A percentile compares a stretch with the other conserved stretches of the same genome.
Evolutionary conservation across 208 protist species (phyloP).

Genomic region (Wallacemonas collosoma): DNA sequence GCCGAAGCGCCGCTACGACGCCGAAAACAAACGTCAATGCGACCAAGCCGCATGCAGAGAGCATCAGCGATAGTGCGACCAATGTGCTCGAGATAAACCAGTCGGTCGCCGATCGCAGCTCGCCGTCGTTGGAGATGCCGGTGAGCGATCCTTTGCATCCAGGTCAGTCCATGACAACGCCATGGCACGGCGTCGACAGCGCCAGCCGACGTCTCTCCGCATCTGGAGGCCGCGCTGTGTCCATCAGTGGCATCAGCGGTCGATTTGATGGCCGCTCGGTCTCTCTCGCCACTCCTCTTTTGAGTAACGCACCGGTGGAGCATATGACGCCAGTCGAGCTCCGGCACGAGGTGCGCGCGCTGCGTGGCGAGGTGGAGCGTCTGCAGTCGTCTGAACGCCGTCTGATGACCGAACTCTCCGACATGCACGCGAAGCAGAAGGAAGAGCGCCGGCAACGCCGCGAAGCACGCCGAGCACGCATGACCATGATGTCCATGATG

Average conservation of each 20-base stretch:
- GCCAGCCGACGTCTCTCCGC: slow-evolving; percentile 3
- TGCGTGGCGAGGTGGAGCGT: slow-evolving; percentile 37
- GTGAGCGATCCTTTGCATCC: not conserved
- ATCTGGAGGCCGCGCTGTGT: slow-evolving; percentile 1
- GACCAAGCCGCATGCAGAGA: too few relatives aligned
- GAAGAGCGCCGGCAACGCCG: slow-evolving; percentile 41
- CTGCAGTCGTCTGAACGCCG: slow-evolving; percentile 41
- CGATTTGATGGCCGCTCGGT: slow-evolving; percentile 1
- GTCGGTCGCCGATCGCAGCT: not conserved
- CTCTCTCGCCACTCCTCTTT: not conserved
- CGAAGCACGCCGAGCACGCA: slow-evolving; percentile 32
- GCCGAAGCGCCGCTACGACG: not conserved
- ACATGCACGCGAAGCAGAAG: slow-evolving; percentile 36
- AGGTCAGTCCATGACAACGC: not conserved
- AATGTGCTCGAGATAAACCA: too few relatives aligned
- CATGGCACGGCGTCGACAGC: not conserved
- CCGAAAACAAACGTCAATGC: not conserved
- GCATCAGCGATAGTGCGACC: too few relatives aligned
- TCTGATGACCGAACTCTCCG: slow-evolving; percentile 43
- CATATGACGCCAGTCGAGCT: slow-evolving; percentile 35
- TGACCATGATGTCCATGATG: slow-evolving; percentile 41
- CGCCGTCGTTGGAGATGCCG: slow-evolving; percentile 8
- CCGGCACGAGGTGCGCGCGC: slow-evolving; percentile 31
- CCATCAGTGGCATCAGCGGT: not conserved
- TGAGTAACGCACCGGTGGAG: slow-evolving; percentile 23